phyloP scores from a whole-genome alignment of 2,329 filamentous ascomycete species.

The Trichoderma harzianum region DNA sequence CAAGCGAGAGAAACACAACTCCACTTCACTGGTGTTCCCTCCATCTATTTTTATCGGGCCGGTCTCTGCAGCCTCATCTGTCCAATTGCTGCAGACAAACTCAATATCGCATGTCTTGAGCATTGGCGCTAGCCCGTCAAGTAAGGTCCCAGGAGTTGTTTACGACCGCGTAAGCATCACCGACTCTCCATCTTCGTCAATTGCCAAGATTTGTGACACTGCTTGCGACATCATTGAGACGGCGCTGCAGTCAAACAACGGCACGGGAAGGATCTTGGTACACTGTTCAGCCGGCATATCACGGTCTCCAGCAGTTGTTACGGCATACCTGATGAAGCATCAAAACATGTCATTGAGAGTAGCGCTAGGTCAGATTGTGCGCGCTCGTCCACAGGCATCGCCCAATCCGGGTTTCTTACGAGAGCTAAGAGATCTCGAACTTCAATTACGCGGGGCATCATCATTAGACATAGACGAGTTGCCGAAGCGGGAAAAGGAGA shows the following conservation, averaged over 20 bases:
- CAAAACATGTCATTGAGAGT: not conserved
- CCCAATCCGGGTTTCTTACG: slow-evolving; percentile 5
- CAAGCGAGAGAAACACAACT: not conserved
- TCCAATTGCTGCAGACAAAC: not conserved
- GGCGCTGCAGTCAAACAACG: not conserved
- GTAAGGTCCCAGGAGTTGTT: not conserved
- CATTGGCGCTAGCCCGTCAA: slow-evolving; percentile 9
- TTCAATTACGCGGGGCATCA: not conserved
- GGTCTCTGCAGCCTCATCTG: slow-evolving; percentile 2
- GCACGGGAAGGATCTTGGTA: slow-evolving; percentile 1
- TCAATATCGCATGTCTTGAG: slow-evolving; percentile 15
- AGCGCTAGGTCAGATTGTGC: not conserved
- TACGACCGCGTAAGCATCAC: slow-evolving; percentile 4
- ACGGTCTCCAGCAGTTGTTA: slow-evolving; percentile 7
- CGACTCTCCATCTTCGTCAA: slow-evolving; percentile 12
- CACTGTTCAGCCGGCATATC: slow-evolving; percentile 15
- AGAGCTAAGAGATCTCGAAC: slow-evolving; percentile 1
- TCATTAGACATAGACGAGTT: not conserved
- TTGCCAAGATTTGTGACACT: not conserved
- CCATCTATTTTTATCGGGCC: slow-evolving; percentile 5
- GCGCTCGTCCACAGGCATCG: slow-evolving; percentile 4
- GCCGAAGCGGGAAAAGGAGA: slow-evolving; percentile 2
- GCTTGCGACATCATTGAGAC: slow-evolving; percentile 1
- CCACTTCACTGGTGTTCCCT: not conserved
- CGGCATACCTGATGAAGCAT: slow-evolving; percentile 5